Base-by-base conservation (phyloP, 2,329 filamentous ascomycete genomes). In the Beauveria medogensis region DNA sequence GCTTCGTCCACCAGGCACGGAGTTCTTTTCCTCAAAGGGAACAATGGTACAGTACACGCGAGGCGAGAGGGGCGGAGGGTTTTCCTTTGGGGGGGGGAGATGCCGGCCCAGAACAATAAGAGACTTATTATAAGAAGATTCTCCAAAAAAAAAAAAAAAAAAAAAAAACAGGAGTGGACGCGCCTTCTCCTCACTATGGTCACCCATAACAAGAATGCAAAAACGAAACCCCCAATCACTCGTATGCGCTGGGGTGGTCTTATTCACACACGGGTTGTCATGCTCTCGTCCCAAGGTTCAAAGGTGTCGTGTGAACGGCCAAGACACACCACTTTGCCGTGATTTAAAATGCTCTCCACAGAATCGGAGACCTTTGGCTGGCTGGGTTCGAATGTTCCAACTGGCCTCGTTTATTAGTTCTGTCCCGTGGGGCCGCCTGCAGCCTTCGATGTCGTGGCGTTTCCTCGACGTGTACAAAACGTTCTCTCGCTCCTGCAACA, bases 241-340 rank as follows among this genome's bases (percentile, higher is more conserved):
- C 30, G 30, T 34, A 34, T 34, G 30, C 30, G 54, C 43, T 41
- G 55, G 55, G 26, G 55, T 57, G 28, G 20, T 40, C 44, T 16
- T 41, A 57, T 28, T 40, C n/a, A 50, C 43, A 41, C 10, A 46
- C n/a, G 20, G 16, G 22, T 18, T 47, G 44, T 26, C 44, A 56
- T 50, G 44, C 14, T 37, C 28, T 28, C 18, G 18, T 24, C 26
- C 26, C 7, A 34, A 48, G 18, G 54, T 59, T 18, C 41, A n/a
- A 34, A 48, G 10, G 54, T 59, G 55, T 59, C 55, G 47, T 59
- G 55, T 51, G 55, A 59, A 59, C 55, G 24, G 43, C 54, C 16
- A 18, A 56, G 18, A 44, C 52, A 37, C 26, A 56, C 54, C 43
- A 47, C 43, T 56, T 37, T 50, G 47, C 16, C 18, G 14, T 30